These are phyloP conservation scores for Cornus kousa DNA, from an alignment of 148 eudicot species.

Conservation along the genomic window DNA sequence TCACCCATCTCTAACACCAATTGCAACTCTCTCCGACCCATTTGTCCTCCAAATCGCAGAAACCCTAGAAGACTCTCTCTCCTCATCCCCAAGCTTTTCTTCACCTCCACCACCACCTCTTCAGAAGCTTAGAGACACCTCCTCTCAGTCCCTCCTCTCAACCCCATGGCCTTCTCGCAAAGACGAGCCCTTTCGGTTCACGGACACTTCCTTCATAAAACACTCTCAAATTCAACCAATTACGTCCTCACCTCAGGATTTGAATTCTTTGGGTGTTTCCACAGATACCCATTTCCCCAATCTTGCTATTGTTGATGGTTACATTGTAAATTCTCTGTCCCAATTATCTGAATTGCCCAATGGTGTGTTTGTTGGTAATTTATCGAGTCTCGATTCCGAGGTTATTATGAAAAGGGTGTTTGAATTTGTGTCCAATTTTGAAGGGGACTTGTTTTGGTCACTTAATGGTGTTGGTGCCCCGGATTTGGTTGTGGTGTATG, in stretches of 20 bases:
- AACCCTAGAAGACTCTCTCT: conserved; percentile 77
- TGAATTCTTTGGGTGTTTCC: conserved; percentile 17
- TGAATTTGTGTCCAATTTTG: conserved; percentile 48
- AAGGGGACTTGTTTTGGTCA: conserved; percentile 91
- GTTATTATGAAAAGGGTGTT: conserved; percentile 50
- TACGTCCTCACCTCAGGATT: conserved; percentile 27
- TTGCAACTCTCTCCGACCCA: conserved; percentile 73
- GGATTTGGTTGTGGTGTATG: conserved; percentile 75
- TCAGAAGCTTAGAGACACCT: conserved; percentile 63
- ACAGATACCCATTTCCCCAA: conserved; percentile 53
- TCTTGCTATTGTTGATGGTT: conserved; percentile 78
- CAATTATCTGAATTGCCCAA: conserved; percentile 50
- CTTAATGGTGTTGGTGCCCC: conserved; percentile 84
- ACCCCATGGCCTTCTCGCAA: conserved; percentile 82
- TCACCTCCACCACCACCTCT: conserved; percentile 45
- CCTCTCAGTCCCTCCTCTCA: conserved; percentile 73
- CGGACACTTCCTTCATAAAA: conserved; percentile 80
- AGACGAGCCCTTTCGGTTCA: conserved; percentile 84
- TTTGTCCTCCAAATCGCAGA: conserved; percentile 91
- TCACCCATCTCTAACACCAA: conserved; percentile 21
- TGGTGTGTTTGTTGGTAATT: conserved; percentile 68
- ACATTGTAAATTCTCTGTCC: conserved; percentile 41
- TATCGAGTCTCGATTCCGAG: conserved; percentile 46
- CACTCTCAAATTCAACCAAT: conserved; percentile 59
- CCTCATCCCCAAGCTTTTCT: conserved; percentile 29